phyloP scores from a whole-genome alignment of 2,329 filamentous ascomycete species.

The Botrytis elliptica region DNA sequence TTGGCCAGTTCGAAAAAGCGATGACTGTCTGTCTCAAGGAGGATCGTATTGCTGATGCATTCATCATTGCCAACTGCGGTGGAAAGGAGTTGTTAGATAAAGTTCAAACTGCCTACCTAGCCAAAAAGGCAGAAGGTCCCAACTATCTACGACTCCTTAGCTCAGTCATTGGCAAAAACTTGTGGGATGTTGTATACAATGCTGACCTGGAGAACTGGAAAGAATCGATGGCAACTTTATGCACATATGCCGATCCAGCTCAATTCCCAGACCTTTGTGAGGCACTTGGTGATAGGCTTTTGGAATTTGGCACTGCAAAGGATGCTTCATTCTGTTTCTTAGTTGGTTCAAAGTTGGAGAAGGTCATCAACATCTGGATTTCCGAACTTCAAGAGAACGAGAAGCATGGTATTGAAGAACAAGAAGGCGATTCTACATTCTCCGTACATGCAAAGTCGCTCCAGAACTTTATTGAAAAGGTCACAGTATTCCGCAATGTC shows the following conservation, averaged over 20 bases:
- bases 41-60: constrained; percentile 89
- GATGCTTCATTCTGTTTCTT: constrained; percentile 97
- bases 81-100: constrained; percentile 92
- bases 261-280: constrained; percentile 97
- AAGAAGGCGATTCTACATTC: constrained; percentile 75
- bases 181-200: constrained; percentile 98
- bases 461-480: constrained; percentile 96
- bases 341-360: constrained; percentile 93
- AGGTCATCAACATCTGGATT: constrained; percentile 94
- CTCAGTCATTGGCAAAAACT: constrained; percentile 91
- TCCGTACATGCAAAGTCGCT: constrained; percentile 86
- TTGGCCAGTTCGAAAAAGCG: constrained; percentile 87
- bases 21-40: constrained; percentile 86
- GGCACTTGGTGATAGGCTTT: constrained; percentile 85
- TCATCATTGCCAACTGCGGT: constrained; percentile 96
- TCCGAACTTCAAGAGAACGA: constrained; percentile 84
- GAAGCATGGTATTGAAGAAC: constrained; percentile 67
- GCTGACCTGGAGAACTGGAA: constrained; percentile 93
- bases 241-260: constrained; percentile 86
- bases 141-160: constrained; percentile 90
- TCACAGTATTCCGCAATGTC: constrained; percentile 92
- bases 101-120: constrained; percentile 87
- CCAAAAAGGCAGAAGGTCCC: constrained; percentile 75
- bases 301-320: constrained; percentile 74
- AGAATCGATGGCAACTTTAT: constrained; percentile 92